Conservation (phyloP, 352 stramenopile species). For the Pythium volutum region DNA sequence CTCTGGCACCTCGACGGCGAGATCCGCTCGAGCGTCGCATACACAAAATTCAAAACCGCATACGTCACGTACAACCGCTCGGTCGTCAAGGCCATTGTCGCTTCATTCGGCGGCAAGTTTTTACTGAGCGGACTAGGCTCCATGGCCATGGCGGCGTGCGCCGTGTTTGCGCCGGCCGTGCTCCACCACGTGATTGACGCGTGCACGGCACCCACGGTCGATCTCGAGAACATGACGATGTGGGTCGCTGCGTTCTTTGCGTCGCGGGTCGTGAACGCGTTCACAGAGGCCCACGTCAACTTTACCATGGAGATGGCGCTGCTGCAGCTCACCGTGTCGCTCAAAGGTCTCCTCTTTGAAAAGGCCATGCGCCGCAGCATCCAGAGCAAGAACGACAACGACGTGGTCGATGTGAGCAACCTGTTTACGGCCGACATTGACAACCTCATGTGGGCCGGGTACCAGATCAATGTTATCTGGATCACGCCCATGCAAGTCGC, state of each 20-base stretch:
- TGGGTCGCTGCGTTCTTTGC: slow-evolving; percentile 6
- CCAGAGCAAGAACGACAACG: not conserved
- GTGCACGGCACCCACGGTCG: slow-evolving; percentile 15
- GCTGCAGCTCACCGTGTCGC: not conserved
- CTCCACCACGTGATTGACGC: slow-evolving; percentile 27
- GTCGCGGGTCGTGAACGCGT: not conserved
- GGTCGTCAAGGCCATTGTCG: not conserved
- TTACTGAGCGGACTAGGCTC: slow-evolving; percentile 18
- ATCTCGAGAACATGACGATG: slow-evolving; percentile 12
- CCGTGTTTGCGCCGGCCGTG: slow-evolving; percentile 21
- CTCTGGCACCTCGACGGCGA: slow-evolving; percentile 50
- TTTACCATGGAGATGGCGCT: not conserved
- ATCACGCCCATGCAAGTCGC: slow-evolving; percentile 16
- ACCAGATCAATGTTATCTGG: not conserved
- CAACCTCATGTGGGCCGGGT: not conserved
- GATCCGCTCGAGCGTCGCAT: not conserved
- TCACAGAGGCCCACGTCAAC: not conserved
- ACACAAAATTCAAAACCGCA: not conserved
- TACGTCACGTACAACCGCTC: not conserved
- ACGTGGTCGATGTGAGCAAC: slow-evolving; percentile 1
- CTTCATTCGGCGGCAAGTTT: slow-evolving; percentile 7
- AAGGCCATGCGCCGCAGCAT: not conserved
- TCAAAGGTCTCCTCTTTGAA: not conserved
- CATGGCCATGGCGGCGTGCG: slow-evolving; percentile 3
- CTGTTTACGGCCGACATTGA: not conserved